Conservation (phyloP, 176 grass and related monocot genomes). For the Rhynchospora tenuis region DNA sequence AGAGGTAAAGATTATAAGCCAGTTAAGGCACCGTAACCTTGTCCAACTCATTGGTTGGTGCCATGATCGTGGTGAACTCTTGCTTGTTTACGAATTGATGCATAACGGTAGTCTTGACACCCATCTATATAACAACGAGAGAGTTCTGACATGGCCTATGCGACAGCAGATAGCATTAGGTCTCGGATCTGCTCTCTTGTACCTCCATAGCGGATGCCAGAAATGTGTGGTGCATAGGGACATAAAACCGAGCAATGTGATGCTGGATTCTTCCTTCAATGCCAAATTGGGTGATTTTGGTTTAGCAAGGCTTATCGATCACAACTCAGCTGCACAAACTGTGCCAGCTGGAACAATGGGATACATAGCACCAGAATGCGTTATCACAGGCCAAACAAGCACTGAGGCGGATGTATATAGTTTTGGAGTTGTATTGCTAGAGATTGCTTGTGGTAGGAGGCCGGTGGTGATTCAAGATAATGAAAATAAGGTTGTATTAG, state of each 20-base stretch:
- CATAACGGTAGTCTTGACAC: conserved; percentile 36
- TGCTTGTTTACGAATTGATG: conserved; percentile 26
- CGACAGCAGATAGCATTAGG: conserved; percentile 24
- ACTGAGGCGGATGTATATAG: conserved; percentile 38
- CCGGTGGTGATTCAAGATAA: conserved; percentile 17
- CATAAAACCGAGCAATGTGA: conserved; percentile 42
- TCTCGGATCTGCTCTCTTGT: conserved; percentile 24
- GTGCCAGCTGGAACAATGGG: conserved; percentile 28
- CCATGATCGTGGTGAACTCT: conserved; percentile 5
- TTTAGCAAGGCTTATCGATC: conserved; percentile 40
- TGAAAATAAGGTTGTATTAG: conserved; percentile 14
- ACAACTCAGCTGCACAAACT: not conserved
- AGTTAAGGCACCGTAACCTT: conserved; percentile 45
- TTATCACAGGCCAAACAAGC: conserved; percentile 27
- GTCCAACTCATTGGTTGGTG: conserved; percentile 40
- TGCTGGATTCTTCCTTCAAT: conserved; percentile 27
- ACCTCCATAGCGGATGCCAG: conserved; percentile 42
- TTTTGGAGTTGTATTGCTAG: conserved; percentile 42
- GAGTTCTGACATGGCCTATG: not conserved
- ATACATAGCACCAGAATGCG: conserved; percentile 41
- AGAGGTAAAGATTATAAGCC: conserved; percentile 52
- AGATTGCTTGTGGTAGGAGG: conserved; percentile 32
- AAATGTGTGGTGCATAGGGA: conserved; percentile 39
- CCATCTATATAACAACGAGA: conserved; percentile 13
- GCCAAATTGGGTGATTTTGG: conserved; percentile 58